These are phyloP conservation scores for Phaeodactylum tricornutum DNA, from an alignment of 108 stramenopile species.

Conservation along the genomic window DNA sequence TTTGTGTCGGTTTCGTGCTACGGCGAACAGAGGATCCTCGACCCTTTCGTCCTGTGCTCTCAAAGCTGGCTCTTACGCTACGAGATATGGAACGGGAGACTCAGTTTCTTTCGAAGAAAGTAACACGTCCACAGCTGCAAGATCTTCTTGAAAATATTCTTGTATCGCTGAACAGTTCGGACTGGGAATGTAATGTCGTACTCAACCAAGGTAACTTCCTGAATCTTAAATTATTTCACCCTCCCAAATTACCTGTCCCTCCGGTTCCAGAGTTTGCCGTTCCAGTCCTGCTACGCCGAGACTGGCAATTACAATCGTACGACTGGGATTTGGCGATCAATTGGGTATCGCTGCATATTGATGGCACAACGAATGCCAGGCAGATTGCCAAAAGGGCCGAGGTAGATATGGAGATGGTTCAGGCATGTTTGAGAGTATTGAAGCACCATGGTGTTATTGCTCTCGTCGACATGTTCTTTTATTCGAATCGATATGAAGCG, in stretches of 20 bases:
- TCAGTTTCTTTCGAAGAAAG: slow-evolving; percentile 35
- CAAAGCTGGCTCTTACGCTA: slow-evolving; percentile 55
- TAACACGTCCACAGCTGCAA: slow-evolving; percentile 41
- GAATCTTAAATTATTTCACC: slow-evolving; percentile 62
- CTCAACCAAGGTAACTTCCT: slow-evolving; percentile 59
- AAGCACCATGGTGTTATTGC: slow-evolving; percentile 75
- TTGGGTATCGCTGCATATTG: slow-evolving; percentile 85
- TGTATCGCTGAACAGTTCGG: slow-evolving; percentile 55
- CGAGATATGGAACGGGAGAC: slow-evolving; percentile 68
- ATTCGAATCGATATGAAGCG: slow-evolving; percentile 81
- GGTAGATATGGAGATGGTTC: slow-evolving; percentile 86
- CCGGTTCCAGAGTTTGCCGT: slow-evolving; percentile 68
- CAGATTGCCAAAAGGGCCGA: slow-evolving; percentile 67
- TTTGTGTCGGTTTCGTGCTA: slow-evolving; percentile 71
- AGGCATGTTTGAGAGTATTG: slow-evolving; percentile 68
- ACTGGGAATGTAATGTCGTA: slow-evolving; percentile 57
- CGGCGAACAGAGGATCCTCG: slow-evolving; percentile 55
- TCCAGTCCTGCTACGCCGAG: slow-evolving; percentile 61
- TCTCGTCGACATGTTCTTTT: slow-evolving; percentile 80
- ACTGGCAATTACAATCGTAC: slow-evolving; percentile 49
- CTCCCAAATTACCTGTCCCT: slow-evolving; percentile 50
- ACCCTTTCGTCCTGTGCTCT: slow-evolving; percentile 55
- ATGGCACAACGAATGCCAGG: slow-evolving; percentile 69
- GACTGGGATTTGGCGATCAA: slow-evolving; percentile 88
- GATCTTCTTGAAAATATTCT: slow-evolving; percentile 45